phyloP scores from a whole-genome alignment of 345 rosid genomes.

The Viola odorata region DNA sequence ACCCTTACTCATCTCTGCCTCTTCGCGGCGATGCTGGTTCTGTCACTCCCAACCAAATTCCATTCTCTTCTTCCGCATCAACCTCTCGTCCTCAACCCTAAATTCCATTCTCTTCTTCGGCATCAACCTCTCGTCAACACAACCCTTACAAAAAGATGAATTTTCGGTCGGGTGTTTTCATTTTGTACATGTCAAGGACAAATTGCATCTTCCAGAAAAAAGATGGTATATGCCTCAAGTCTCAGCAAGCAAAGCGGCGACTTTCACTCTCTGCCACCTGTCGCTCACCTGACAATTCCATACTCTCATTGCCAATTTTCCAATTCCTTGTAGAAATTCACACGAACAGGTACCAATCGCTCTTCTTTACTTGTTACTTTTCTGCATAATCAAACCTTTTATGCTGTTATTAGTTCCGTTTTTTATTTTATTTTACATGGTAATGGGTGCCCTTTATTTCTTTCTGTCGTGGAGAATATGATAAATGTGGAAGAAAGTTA shows the following conservation, averaged over 20 bases:
- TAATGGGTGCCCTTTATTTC: background rate
- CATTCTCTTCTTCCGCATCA: too few species aligned
- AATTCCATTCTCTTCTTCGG: too few species aligned
- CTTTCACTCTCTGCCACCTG: slow-evolving; percentile 19
- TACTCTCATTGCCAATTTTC: background rate
- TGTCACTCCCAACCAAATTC: too few species aligned
- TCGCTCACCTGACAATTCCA: slow-evolving; percentile 1
- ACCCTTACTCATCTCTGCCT: too few species aligned
- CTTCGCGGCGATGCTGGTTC: too few species aligned
- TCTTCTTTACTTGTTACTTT: background rate
- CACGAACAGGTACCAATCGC: slow-evolving; percentile 1
- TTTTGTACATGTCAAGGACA: background rate
- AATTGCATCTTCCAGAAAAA: background rate
- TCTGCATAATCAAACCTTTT: background rate
- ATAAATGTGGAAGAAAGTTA: slow-evolving; percentile 10
- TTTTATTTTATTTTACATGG: background rate
- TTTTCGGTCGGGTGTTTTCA: background rate
- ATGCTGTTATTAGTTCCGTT: background rate
- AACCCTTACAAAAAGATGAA: too few species aligned
- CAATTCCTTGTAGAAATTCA: background rate
- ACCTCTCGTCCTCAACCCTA: too few species aligned
- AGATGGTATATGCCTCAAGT: background rate
- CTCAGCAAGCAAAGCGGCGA: slow-evolving; percentile 17
- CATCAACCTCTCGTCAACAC: too few species aligned
- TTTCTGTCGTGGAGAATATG: slow-evolving; percentile 10